These are phyloP conservation scores for Pestalotiopsis sp. DNA, from an alignment of 2,329 filamentous ascomycete genomes.

Conservation along the genomic window DNA sequence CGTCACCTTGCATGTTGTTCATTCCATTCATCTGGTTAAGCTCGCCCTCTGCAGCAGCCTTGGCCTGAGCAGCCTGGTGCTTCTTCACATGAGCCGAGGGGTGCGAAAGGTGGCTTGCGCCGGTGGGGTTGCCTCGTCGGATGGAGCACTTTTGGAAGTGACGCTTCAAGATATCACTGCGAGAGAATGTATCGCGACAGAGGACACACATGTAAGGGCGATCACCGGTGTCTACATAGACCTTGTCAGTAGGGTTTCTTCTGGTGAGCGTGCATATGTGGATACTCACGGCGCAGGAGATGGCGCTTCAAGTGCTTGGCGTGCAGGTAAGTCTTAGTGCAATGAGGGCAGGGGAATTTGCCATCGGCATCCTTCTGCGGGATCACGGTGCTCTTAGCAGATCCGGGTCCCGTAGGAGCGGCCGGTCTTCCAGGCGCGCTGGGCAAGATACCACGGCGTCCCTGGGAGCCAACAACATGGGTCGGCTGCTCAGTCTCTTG, in stretches of 20 bases:
- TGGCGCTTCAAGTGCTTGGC: slow-evolving; percentile 97
- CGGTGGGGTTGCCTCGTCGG: slow-evolving; percentile 91
- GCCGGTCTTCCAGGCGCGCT: slow-evolving; percentile 86
- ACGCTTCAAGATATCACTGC: slow-evolving; percentile 96
- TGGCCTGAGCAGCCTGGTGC: slow-evolving; percentile 59
- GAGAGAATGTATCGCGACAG: slow-evolving; percentile 96
- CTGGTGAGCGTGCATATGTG: slow-evolving; percentile 3
- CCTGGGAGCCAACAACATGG: slow-evolving; percentile 94
- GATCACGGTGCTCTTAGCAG: slow-evolving; percentile 78
- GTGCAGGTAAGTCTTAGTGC: slow-evolving; percentile 96
- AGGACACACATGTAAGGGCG: slow-evolving; percentile 98
- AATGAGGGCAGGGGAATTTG: slow-evolving; percentile 97
- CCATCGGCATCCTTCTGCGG: slow-evolving; percentile 95
- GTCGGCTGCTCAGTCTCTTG: slow-evolving; percentile 68
- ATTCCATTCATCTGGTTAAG: slow-evolving; percentile 64
- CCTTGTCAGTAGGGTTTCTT: slow-evolving; percentile 1
- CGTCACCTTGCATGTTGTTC: slow-evolving; percentile 58
- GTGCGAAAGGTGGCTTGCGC: slow-evolving; percentile 91
- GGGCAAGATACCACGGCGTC: slow-evolving; percentile 85
- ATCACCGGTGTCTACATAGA: slow-evolving; percentile 81
- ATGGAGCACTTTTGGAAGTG: slow-evolving; percentile 99
- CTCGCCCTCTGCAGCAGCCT: slow-evolving; percentile 51
- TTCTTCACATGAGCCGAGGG: slow-evolving; percentile 89
- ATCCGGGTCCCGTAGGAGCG: slow-evolving; percentile 69
- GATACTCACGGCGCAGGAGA: slow-evolving; percentile 85